Percentiles rank a stretch among this genome's conserved stretches.
Evolutionary conservation across 1,284 basidiomycete genomes (phyloP).

Genomic region (Ceratobasidium sp.): DNA sequence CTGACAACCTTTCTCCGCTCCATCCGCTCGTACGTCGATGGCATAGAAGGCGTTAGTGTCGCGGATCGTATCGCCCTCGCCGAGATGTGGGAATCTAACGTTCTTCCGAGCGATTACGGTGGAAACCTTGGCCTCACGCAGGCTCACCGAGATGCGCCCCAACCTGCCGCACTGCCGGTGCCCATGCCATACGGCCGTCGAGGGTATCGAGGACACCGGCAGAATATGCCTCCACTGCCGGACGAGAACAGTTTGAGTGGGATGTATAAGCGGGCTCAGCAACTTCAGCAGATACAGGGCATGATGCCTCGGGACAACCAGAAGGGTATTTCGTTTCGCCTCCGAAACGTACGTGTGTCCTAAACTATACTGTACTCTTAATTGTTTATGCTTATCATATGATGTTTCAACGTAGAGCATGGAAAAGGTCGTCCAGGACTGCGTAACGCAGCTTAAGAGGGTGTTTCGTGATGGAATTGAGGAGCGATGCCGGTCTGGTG

Average conservation of each 20-base stretch:
- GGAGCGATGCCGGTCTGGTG: constrained; percentile 66
- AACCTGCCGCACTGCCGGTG: neutral
- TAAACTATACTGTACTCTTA: constrained; percentile 13
- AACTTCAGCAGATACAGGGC: neutral
- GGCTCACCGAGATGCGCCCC: neutral
- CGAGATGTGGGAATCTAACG: constrained; percentile 64
- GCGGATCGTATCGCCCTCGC: constrained; percentile 63
- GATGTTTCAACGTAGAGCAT: constrained; percentile 60
- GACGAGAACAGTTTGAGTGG: constrained; percentile 26
- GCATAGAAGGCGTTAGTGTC: constrained; percentile 63
- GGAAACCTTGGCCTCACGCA: constrained; percentile 4
- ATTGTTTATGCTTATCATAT: constrained; percentile 34
- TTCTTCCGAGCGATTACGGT: constrained; percentile 19
- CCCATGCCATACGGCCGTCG: neutral
- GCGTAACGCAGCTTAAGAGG: constrained; percentile 56
- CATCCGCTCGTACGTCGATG: constrained; percentile 62
- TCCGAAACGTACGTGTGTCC: constrained; percentile 57
- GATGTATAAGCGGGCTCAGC: constrained; percentile 9
- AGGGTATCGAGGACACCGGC: neutral
- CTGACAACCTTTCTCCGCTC: constrained; percentile 63
- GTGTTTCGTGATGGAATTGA: constrained; percentile 66
- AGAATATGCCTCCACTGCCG: neutral
- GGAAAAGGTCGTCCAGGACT: constrained; percentile 47
- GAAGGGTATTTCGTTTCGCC: constrained; percentile 60
- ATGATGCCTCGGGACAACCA: neutral